Conservation (phyloP, 2,329 filamentous ascomycete species). For the Orbilia javanica region DNA sequence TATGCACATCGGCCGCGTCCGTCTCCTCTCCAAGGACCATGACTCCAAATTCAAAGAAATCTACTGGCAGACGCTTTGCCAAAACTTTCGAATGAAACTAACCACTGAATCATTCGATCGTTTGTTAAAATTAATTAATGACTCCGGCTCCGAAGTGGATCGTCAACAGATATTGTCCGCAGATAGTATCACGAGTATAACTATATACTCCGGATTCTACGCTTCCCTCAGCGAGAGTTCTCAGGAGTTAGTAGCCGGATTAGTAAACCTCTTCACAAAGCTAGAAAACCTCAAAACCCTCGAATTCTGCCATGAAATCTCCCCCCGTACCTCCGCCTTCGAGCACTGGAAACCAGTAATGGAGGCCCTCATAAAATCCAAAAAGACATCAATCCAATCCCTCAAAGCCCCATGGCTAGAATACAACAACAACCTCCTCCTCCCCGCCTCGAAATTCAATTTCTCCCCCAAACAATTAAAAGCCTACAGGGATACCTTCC, state of each 20-base stretch:
- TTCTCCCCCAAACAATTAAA: not conserved
- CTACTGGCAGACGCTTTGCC: not conserved
- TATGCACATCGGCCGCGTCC: not conserved
- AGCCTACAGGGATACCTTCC: not conserved
- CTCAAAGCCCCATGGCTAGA: not conserved
- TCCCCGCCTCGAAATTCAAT: not conserved
- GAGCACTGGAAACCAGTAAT: not conserved
- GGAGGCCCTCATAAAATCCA: not conserved
- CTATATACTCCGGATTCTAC: not conserved
- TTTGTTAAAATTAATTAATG: not conserved
- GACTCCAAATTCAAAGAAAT: not conserved
- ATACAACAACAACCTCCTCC: not conserved
- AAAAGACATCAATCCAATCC: not conserved
- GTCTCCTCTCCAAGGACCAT: not conserved
- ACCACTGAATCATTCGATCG: not conserved
- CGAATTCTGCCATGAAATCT: not conserved
- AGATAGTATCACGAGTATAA: not conserved
- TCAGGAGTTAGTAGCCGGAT: not conserved
- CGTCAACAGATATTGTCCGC: not conserved
- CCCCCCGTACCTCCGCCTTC: not conserved
- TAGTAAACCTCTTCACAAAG: not conserved
- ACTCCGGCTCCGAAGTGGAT: not conserved
- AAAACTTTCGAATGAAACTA: not conserved
- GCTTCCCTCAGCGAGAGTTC: not conserved
- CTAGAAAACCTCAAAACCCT: not conserved